Evolutionary conservation across 2,329 filamentous ascomycete genomes (phyloP).

Genomic region (Chaetomiaceae sp.): DNA sequence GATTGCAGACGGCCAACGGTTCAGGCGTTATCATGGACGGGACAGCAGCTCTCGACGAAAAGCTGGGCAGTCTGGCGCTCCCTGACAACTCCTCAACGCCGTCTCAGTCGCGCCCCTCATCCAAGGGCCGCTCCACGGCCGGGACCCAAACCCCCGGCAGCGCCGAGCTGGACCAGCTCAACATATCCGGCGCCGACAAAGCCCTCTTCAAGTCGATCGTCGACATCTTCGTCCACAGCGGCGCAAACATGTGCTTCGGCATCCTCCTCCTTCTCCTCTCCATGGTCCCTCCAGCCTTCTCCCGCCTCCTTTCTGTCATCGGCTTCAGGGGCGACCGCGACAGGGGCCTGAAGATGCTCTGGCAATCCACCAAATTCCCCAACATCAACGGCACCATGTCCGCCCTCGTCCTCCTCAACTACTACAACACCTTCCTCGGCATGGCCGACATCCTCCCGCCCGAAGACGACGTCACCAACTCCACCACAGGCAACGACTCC

Average conservation of each 20-base stretch:
- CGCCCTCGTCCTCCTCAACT: slow-evolving; percentile 73
- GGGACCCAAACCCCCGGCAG: slow-evolving; percentile 7
- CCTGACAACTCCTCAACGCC: neutral
- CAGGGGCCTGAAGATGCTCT: slow-evolving; percentile 78
- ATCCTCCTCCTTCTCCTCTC: slow-evolving; percentile 82
- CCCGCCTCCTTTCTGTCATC: slow-evolving; percentile 78
- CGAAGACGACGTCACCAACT: slow-evolving; percentile 46
- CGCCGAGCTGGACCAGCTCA: slow-evolving; percentile 27
- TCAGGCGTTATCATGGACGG: slow-evolving; percentile 41
- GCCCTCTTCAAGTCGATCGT: slow-evolving; percentile 68
- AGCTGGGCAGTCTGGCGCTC: slow-evolving; percentile 15
- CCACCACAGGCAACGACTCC: slow-evolving; percentile 28
- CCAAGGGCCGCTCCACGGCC: neutral
- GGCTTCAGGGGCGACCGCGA: slow-evolving; percentile 88
- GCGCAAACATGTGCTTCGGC: slow-evolving; percentile 84
- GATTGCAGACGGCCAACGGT: slow-evolving; percentile 39
- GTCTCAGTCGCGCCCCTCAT: neutral
- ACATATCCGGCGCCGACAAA: slow-evolving; percentile 50
- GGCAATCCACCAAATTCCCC: slow-evolving; percentile 78
- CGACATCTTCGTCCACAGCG: slow-evolving; percentile 85
- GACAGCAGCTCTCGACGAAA: slow-evolving; percentile 17
- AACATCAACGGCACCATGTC: slow-evolving; percentile 94
- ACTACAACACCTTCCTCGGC: slow-evolving; percentile 82
- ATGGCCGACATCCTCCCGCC: slow-evolving; percentile 81
- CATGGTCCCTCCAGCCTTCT: slow-evolving; percentile 86